Evolutionary conservation across 495 filamentous ascomycete genomes (phyloP).

Genomic region (Daldinia grandis): DNA sequence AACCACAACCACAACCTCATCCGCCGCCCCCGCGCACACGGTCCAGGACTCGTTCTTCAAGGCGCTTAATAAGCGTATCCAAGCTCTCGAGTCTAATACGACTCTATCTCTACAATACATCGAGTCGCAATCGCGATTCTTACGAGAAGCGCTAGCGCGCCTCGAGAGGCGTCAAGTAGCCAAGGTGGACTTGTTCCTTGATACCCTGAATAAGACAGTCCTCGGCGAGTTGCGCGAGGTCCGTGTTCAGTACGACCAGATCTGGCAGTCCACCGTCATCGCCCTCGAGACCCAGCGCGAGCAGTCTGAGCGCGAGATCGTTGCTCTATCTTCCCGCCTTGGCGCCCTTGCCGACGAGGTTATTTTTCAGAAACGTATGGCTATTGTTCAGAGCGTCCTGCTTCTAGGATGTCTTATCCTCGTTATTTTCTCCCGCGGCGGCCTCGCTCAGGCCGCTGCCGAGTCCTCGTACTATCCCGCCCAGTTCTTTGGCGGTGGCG

Average conservation of each 20-base stretch:
- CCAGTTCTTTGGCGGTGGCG: constrained; percentile 33
- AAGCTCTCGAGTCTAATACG: constrained; percentile 89
- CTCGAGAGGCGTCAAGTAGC: constrained; percentile 87
- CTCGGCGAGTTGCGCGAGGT: constrained; percentile 83
- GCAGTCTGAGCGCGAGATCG: constrained; percentile 79
- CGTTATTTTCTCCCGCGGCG: constrained; percentile 75
- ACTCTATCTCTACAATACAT: constrained; percentile 95
- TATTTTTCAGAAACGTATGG: constrained; percentile 94
- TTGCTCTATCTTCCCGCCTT: constrained; percentile 81
- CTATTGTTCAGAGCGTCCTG: constrained; percentile 85
- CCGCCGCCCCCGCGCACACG: constrained; percentile 73
- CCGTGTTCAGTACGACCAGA: constrained; percentile 87
- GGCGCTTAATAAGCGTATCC: constrained; percentile 89
- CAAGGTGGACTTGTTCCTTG: constrained; percentile 83
- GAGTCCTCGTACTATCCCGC: constrained; percentile 43
- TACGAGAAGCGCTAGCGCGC: constrained; percentile 89
- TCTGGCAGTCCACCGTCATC: constrained; percentile 93
- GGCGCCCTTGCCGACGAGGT: constrained; percentile 91
- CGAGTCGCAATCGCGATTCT: constrained; percentile 90
- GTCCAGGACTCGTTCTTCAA: constrained; percentile 99
- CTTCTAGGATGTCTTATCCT: constrained; percentile 87
- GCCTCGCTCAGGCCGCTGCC: constrained; percentile 42
- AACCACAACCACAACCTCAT: constrained; percentile 57
- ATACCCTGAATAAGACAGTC: constrained; percentile 85
- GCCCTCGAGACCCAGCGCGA: constrained; percentile 88